Evolutionary conservation across 257 asterid species (phyloP), one percentile per base, ranked within the genome.

Genomic region (Solanum appendiculatum): DNA sequence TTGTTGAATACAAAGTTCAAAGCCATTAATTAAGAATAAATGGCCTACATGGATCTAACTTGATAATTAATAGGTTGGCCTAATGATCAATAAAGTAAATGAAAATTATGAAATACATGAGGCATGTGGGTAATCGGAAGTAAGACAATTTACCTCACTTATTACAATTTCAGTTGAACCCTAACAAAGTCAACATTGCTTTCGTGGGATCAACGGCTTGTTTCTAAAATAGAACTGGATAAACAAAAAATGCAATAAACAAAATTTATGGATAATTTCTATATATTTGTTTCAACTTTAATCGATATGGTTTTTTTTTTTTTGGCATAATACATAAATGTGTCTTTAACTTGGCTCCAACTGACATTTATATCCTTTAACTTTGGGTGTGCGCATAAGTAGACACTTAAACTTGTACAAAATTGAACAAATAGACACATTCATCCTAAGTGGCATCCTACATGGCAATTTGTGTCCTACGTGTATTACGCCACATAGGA

Each of bases 301-400:
- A 68, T 29, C 2, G 0, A 68, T 68, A 68, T 6, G 13, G n/a
- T 6, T 51, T 51, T 51, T 0, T 16, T 51, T 16, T 51, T 18
- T 16, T 6, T 0, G 0, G 0, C n/a, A 0, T 51, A 51, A 18
- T 51, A 6, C n/a, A 18, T 51, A 51, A 18, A 51, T 0, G n/a
- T 0, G 60, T 6, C 9, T 18, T 54, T 1, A 18, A 54, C n/a
- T 54, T 54, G 1, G 10, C 2, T 54, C 18, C 10, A 54, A 7
- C 0, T 54, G 60, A 18, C 18, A 51, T 6, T 0, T 6, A 54
- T 54, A 5, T 1, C 63, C 0, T 54, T 6, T 2, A 16, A 51
- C n/a, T 54, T 54, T 0, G n/a, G 1, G 11, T 54, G 5, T 54
- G 5, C 0, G 5, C 0, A 54, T 54, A 54, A 54, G 0, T 20